Base-by-base conservation (phyloP, 2,329 filamentous ascomycete genomes). In the Colletotrichum falcatum region DNA sequence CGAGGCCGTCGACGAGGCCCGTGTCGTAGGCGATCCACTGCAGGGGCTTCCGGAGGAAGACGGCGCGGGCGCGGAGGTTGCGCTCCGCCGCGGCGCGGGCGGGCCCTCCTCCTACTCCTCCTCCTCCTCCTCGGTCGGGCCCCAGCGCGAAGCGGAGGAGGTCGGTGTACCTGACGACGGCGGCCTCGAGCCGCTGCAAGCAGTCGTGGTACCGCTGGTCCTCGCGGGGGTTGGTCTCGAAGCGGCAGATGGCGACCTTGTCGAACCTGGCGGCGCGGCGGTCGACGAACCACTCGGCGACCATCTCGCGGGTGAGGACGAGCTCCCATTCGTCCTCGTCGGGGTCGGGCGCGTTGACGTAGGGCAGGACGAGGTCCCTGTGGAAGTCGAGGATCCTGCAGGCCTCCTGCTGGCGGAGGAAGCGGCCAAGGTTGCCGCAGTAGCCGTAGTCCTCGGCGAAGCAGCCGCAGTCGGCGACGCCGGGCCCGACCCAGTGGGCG, bases 11-110 rank as follows among this genome's bases (percentile, higher is more conserved):
- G 59, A n/a, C 37, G 42, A 61, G 30, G 42, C 59, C 59, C 26
- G 39, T 28, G 23, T 61, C 59, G 46, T 61, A 51, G 42, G 59
- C 59, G 46, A 61, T 9, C 59, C 59, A 61, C 30, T 51, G 28
- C 20, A 61, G 42, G 42, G 59, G 42, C 8, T 48, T 48, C 12
- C 18, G 42, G 59, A 51, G 42, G 59, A 48, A 61, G 20, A 61
- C 44, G 33, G 59, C 59, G 44, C 59, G 59, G 1, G 42, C 42
- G 42, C 39, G 42, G 30, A 61, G 42, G 42, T 37, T 35, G 26
- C 59, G 42, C 20, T 61, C 59, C 18, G 7, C 59, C 18, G 7
- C 18, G 28, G 6, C 44, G 59, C 14, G n/a, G 59, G 35, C 59
- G 46, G 18, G 23, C 7, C 18, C 11, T n/a, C n/a, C n/a, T n/a